These are phyloP conservation scores for Thielaviopsis punctulata DNA, from an alignment of 2,329 filamentous ascomycete species.

Conservation along the genomic window DNA sequence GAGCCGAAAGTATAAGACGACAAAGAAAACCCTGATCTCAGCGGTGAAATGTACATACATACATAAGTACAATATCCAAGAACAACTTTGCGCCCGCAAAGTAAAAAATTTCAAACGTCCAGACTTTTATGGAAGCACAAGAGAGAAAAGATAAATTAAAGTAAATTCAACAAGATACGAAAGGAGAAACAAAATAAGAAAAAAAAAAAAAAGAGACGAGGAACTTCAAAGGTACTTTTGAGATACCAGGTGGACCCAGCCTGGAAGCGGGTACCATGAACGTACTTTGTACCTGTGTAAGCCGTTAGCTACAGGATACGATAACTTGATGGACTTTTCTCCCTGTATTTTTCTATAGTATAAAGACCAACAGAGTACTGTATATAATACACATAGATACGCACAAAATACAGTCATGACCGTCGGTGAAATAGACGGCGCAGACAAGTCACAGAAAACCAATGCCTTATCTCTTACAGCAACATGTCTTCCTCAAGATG, in stretches of 20 bases:
- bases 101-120: neutral
- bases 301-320: neutral
- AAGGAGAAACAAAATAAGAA: neutral
- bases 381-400: too few relatives aligned
- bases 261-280: neutral
- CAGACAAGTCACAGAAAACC: neutral
- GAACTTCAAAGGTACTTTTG: neutral
- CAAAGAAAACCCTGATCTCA: neutral
- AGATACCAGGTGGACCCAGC: neutral
- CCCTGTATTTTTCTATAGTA: too few relatives aligned
- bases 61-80: neutral
- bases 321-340: too few relatives aligned
- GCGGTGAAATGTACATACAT: slow-evolving; percentile 1
- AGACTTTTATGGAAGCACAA: neutral
- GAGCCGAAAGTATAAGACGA: neutral
- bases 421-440: neutral
- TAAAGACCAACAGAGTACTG: too few relatives aligned
- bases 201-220: neutral
- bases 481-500: neutral
- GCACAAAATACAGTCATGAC: neutral
- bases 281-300: neutral
- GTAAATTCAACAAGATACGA: neutral
- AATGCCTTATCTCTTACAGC: neutral
- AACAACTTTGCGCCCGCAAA: neutral
- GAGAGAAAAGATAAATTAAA: neutral